Evolutionary conservation across 805 yeast genomes (phyloP), one percentile per base, ranked within the genome.

Genomic region (Zygoascus tannicola): DNA sequence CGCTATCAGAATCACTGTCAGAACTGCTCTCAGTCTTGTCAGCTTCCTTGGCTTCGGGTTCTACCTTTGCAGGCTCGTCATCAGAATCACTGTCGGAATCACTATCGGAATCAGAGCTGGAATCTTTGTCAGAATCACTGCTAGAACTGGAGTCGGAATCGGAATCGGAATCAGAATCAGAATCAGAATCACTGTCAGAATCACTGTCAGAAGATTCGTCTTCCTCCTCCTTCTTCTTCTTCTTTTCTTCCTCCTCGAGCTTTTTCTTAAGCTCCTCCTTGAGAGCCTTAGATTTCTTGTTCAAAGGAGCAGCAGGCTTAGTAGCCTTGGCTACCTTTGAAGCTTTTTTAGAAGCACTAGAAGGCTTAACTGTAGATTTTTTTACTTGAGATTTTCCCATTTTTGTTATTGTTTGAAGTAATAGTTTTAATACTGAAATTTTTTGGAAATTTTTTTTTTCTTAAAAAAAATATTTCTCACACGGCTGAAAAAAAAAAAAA

Each of bases 221-320:
- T 41, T 35, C 38, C 22, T 34, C 37, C 33, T 45, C 30, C n/a
- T 14, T 22, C 20, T 37, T 26, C 32, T 37, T 37, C 40, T 42
- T 42, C 5, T 19, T 22, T 23, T 41, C 52, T 40, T 53, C 34
- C 48, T 76, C 80, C 45, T 71, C 69, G 41, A 67, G 67, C 44
- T 69, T 70, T 51, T 78, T 84, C n/a, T 71, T 59, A 14, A 37
- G 20, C 10, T 16, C 40, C 32, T 37, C 23, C 47, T 44, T 47
- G 40, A 32, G 16, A n/a, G 45, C 32, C 49, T 50, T 48, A 16
- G 44, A 22, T 12, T 39, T 43, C 50, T 51, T 51, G 12, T 45
- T 40, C 7, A 39, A 44, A 44, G 67, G 69, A 43, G 67, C 46
- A 21, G 61, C 50, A 40, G 59, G 53, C 47, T 50, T 49, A 40